Evolutionary conservation across 2,329 filamentous ascomycete species (phyloP), one percentile per base, ranked within the genome.

Genomic region (Zalaria sp.): DNA sequence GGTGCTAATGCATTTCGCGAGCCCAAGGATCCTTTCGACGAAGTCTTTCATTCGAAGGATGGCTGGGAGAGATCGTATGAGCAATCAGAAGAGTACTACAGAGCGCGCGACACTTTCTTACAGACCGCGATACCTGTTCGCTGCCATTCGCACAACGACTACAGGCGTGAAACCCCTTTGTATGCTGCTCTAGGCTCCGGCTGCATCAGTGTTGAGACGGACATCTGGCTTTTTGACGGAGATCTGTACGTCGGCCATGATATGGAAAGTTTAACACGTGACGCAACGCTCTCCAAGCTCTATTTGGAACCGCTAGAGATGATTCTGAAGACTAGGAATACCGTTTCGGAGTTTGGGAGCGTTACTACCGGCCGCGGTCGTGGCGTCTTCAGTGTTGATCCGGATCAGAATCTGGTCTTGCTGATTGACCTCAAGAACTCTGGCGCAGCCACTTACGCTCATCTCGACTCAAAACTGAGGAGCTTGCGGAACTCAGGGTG

Each of bases 121-220:
- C 35, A 27, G 26, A 38, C 32, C 25, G 35, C 38, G 11, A 7
- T 37, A 25, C 35, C 64, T 83, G 3, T 77, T 72, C 50, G 74
- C 73, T 10, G 80, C 79, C 72, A 75, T 48, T 74, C 71, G 3
- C 72, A 76, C 50, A 76, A 76, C 50, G 72, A 76, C 53, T 75
- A 76, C 54, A 74, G 70, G 71, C 67, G 71, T 5, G 61, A 58
- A 2, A 61, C 72, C 1, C 72, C 72, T 1, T 61, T 76, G 0
- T 73, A 65, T 51, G 70, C 70, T 11, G 72, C 72, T 9, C 58
- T 76, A 0, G 59, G 65, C 45, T 69, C 64, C 25, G 72, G 72
- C 37, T 75, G 72, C 51, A 65, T 67, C 6, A 62, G 71, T 28
- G 68, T 75, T 25, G 72, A 76, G 58, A 72, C 72, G 3, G 72